These are phyloP conservation scores for Xylaria sp. DNA, from an alignment of 2,329 filamentous ascomycete genomes.

Conservation along the genomic window DNA sequence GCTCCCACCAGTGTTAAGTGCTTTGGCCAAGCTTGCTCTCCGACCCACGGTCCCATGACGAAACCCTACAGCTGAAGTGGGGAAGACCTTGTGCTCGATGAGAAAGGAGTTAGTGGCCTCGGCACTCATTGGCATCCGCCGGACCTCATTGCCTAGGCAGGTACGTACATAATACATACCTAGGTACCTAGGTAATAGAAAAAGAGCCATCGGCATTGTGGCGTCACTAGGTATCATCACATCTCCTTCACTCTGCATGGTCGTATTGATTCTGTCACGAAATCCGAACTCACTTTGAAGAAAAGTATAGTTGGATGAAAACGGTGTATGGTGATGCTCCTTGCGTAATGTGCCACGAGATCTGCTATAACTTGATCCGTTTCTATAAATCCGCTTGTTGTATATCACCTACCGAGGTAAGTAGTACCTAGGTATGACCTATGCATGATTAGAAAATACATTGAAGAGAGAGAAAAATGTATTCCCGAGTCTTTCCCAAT, in stretches of 20 bases:
- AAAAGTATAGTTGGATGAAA: too few species aligned
- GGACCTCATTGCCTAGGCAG: background rate
- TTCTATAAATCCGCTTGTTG: background rate
- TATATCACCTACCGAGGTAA: too few species aligned
- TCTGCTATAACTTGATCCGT: background rate
- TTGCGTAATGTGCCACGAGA: background rate
- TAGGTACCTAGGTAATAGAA: background rate
- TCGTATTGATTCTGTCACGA: too few species aligned
- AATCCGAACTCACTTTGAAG: background rate
- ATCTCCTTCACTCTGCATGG: background rate
- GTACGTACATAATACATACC: too few species aligned
- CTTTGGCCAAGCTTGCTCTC: constrained; percentile 5
- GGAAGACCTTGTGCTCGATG: background rate
- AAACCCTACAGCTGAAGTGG: constrained; percentile 31
- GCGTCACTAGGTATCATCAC: constrained; percentile 16
- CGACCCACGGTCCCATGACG: constrained; percentile 27
- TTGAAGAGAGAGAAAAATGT: background rate
- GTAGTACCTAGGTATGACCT: background rate
- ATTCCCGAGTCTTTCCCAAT: background rate
- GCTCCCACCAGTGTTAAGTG: background rate
- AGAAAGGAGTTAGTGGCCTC: constrained; percentile 6
- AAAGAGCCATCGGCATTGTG: constrained; percentile 4
- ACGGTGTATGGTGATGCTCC: too few species aligned
- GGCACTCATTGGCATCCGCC: constrained; percentile 11
- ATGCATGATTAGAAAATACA: background rate